phyloP scores from a whole-genome alignment of 129 eudicot genomes.

The Calendula officinalis region DNA sequence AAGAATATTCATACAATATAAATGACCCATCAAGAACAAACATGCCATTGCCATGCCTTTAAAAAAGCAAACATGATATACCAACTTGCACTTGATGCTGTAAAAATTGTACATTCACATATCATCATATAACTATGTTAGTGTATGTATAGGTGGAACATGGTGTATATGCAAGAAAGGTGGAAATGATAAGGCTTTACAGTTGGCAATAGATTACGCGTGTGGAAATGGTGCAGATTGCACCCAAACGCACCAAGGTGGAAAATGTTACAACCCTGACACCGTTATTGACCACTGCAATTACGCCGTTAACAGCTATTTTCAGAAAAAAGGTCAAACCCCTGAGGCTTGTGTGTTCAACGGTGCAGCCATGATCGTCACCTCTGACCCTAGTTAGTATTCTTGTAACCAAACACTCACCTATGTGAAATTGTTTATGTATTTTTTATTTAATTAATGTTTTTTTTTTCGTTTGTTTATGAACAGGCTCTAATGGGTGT shows the following conservation, averaged over 20 bases:
- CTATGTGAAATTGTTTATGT: neutral
- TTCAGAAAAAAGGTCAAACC: conserved; percentile 57
- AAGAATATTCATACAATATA: neutral
- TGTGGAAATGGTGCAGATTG: conserved; percentile 94
- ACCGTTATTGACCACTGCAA: conserved; percentile 72
- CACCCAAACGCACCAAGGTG: conserved; percentile 57
- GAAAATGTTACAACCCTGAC: conserved; percentile 69
- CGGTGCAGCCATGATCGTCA: conserved; percentile 49
- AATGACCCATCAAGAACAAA: neutral
- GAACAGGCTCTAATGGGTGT: conserved; percentile 37
- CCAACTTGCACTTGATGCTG: neutral
- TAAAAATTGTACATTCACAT: neutral
- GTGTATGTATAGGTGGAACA: conserved; percentile 36
- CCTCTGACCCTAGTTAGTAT: conserved; percentile 72
- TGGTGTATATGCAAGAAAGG: conserved; percentile 85
- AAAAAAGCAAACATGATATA: too few relatives aligned
- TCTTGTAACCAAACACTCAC: conserved; percentile 5
- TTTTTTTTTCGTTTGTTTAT: neutral
- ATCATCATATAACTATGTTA: too few relatives aligned
- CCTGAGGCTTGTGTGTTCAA: conserved; percentile 59
- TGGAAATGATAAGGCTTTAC: conserved; percentile 43
- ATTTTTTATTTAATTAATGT: neutral
- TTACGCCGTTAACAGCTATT: conserved; percentile 79
- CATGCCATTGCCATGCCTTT: too few relatives aligned
- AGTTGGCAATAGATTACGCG: conserved; percentile 74